Base-by-base conservation (phyloP, 2,329 filamentous ascomycete genomes). In the Mariannaea sp. region DNA sequence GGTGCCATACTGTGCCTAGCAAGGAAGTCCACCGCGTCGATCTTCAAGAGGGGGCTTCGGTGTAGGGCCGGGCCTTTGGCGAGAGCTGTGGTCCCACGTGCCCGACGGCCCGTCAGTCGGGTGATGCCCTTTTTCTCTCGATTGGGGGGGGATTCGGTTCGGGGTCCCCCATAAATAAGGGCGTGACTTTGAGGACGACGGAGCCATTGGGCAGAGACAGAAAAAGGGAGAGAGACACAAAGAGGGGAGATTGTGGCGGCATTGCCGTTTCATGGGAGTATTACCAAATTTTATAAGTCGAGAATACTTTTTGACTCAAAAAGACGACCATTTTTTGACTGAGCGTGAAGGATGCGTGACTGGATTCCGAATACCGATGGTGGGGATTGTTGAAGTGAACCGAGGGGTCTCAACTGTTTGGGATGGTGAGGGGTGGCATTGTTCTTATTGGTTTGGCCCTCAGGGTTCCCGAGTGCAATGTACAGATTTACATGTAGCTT, bases 31-130 rank as follows among this genome's bases (percentile, higher is more conserved):
- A 17, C 22, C 16, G 45, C 52, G 61, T 27, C 57, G 61, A 65
- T 64, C 61, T n/a, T n/a, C 41, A 7, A 49, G 41, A 44, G 53
- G 53, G 58, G 59, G 49, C 51, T 24, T 58, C 40, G 59, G 57
- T 56, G 49, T 53, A 48, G 13, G 14, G n/a, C n/a, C n/a, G 16
- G 20, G 26, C 22, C 16, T 14, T 19, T 12, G 9, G 3, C 19
- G 35, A 52, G 30, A 33, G n/a, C 35, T 39, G 44, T 22, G 30
- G 39, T 62, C 55, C 60, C 60, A 63, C 60, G 60, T 63, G 58
- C 58, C 53, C 49, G 47, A 32, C 52, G 57, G 53, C 49, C 55
- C 52, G 61, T 55, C 52, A 53, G 60, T 65, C 51, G 49, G 52
- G 41, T 60, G 60, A 61, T 61, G 53, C n/a, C 46, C 39, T 30